Evolutionary conservation across 225 moss, liverwort and hornwort species (phyloP).

Genomic region (Takakia lepidozioides): DNA sequence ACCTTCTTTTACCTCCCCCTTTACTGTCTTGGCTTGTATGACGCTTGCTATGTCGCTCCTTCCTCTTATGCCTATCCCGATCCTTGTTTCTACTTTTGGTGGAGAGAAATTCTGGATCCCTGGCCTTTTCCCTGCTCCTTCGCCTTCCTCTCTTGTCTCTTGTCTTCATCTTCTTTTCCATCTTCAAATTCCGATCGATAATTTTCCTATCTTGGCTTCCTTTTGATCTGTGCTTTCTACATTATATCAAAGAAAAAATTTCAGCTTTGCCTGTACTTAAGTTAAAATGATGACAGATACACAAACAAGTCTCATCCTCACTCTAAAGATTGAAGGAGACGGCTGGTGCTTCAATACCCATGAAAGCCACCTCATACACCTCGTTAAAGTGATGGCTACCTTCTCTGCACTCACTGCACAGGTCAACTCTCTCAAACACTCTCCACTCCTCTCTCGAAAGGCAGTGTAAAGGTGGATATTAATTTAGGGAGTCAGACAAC

Average conservation of each 20-base stretch:
- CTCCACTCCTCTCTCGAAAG: too few relatives aligned
- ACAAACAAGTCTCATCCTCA: neutral
- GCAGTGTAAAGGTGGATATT: too few relatives aligned
- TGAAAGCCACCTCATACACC: neutral
- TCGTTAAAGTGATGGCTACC: too few relatives aligned
- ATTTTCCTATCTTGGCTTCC: slow-evolving; percentile 21
- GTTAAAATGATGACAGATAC: too few relatives aligned
- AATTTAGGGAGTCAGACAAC: too few relatives aligned
- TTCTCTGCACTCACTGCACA: too few relatives aligned
- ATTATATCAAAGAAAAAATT: neutral
- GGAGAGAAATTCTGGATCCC: slow-evolving; percentile 7
- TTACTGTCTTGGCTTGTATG: too few relatives aligned
- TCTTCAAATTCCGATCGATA: slow-evolving; percentile 13
- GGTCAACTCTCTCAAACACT: too few relatives aligned
- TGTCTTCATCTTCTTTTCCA: slow-evolving; percentile 10
- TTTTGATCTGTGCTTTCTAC: slow-evolving; percentile 14
- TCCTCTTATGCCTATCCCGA: slow-evolving; percentile 21
- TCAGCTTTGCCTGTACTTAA: too few relatives aligned
- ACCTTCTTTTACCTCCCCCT: slow-evolving; percentile 15
- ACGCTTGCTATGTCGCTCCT: slow-evolving; percentile 30
- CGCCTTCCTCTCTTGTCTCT: slow-evolving; percentile 18
- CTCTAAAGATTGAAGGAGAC: neutral
- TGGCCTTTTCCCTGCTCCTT: slow-evolving; percentile 17
- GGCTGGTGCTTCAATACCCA: neutral
- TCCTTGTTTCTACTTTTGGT: slow-evolving; percentile 26